phyloP scores from a whole-genome alignment of 495 filamentous ascomycete genomes.

The Aspergillus saccharolyticus region DNA sequence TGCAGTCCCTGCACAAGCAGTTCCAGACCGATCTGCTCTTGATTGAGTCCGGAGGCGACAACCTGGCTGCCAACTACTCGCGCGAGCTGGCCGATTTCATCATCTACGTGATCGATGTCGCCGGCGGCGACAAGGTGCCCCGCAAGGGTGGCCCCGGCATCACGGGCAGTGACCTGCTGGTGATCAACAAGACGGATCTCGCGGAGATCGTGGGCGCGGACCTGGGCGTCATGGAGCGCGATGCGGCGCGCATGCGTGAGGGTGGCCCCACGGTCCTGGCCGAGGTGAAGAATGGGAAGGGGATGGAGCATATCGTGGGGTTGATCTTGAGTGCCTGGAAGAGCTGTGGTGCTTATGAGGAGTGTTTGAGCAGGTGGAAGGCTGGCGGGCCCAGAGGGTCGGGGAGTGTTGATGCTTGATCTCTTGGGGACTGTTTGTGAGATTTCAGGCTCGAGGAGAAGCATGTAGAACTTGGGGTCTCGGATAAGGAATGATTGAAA shows the following conservation, averaged over 20 bases:
- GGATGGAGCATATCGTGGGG: slow-evolving; percentile 76
- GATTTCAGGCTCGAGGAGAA: no score
- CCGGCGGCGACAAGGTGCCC: slow-evolving; percentile 95
- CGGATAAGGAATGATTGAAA: no score
- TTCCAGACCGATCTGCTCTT: slow-evolving; percentile 74
- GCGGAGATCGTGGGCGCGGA: slow-evolving; percentile 90
- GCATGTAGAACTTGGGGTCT: no score
- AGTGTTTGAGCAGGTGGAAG: slow-evolving; percentile 49
- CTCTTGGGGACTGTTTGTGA: neutral
- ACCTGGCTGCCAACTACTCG: slow-evolving; percentile 92
- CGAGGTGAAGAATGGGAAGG: slow-evolving; percentile 87
- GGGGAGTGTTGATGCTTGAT: slow-evolving; percentile 35
- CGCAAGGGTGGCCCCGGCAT: slow-evolving; percentile 96
- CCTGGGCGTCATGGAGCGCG: slow-evolving; percentile 88
- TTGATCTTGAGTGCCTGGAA: slow-evolving; percentile 92
- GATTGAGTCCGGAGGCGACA: slow-evolving; percentile 94
- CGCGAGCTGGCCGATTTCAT: slow-evolving; percentile 95
- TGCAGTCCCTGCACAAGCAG: slow-evolving; percentile 75
- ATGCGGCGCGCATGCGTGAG: slow-evolving; percentile 91
- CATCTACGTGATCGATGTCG: slow-evolving; percentile 96
- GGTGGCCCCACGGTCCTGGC: slow-evolving; percentile 97
- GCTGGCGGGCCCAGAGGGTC: slow-evolving; percentile 44
- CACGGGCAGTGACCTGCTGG: slow-evolving; percentile 84
- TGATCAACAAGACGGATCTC: slow-evolving; percentile 96
- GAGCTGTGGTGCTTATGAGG: slow-evolving; percentile 68